Base-by-base conservation (phyloP, 768 basidiomycete species). In the Kwoniella sp. region DNA sequence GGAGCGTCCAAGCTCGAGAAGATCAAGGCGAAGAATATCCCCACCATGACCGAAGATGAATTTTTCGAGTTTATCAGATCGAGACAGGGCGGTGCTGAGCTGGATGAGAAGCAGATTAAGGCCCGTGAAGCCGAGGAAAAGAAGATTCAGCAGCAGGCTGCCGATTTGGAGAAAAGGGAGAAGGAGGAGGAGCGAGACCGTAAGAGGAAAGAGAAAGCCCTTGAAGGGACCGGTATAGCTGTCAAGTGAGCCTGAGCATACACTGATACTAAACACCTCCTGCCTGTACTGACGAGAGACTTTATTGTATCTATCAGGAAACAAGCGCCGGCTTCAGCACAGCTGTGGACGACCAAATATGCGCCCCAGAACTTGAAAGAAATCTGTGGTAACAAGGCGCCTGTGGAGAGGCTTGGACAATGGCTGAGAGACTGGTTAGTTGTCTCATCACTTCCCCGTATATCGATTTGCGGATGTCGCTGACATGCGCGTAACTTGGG, bases 331-430 rank as follows among this genome's bases (percentile, higher is more conserved):
- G 63, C 30, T 0, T 73, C 75, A 9, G 69, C 75, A 2, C 92
- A 95, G 77, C 84, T 98, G 0, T 98, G 96, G 96, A 97, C 96
- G 41, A 89, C 89, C 31, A 88, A 93, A 11, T 99, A 99, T 77
- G 95, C 96, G 0, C 96, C 96, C 1, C 87, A 88, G 68, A 85
- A 84, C 1, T 69, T 93, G 61, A 93, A 91, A 72, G 93, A 99
- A 62, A 86, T 99, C 20, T 97, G 94, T 67, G 96, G 96, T 8
- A 99, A 98, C 83, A 98, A 98, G 81, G 85, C 87, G 0, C 86
- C 88, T 59, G 89, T 98, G 1, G 94, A 98, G 81, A 93, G 92
- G 73, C 82, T 99, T 2, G 87, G 88, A 59, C 83, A 83, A 34
- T 99, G 96, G 96, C 82, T 99, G 23, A 84, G 87, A 34, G 88